Conservation (phyloP, 305 asterid genomes). For the Fraxinus xanthoxyloides region DNA sequence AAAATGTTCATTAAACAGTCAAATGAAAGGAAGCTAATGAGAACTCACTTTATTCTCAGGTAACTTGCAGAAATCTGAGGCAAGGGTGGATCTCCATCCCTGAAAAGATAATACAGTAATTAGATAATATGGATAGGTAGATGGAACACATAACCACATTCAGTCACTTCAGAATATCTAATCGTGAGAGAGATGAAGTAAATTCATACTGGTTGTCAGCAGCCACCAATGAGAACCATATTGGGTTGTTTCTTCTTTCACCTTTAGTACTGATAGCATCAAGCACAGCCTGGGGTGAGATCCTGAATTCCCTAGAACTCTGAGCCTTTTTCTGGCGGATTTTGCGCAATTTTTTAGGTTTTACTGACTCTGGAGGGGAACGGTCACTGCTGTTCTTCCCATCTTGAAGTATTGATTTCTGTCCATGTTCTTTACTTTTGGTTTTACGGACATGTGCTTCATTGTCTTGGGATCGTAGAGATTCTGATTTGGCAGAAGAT, state of each 20-base stretch:
- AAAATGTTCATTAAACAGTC: not conserved
- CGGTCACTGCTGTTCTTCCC: conserved; percentile 38
- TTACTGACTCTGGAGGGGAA: conserved; percentile 42
- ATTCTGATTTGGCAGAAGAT: conserved; percentile 39
- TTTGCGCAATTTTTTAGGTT: conserved; percentile 54
- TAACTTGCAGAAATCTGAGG: conserved; percentile 88
- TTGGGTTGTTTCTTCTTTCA: conserved; percentile 58
- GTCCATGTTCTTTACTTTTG: conserved; percentile 41
- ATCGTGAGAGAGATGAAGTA: not conserved
- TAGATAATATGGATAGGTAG: conserved; percentile 17
- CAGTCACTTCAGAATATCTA: not conserved
- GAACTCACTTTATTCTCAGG: conserved; percentile 84
- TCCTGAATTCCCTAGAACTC: conserved; percentile 38
- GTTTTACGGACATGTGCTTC: conserved; percentile 35
- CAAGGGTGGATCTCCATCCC: conserved; percentile 72
- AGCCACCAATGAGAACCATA: conserved; percentile 90
- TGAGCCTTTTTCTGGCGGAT: conserved; percentile 38
- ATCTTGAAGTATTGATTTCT: conserved; percentile 39
- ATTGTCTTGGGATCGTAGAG: conserved; percentile 27
- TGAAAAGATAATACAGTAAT: conserved; percentile 35
- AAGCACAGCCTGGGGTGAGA: conserved; percentile 59
- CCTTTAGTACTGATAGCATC: conserved; percentile 52
- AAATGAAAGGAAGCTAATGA: not conserved
- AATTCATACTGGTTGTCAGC: conserved; percentile 61
- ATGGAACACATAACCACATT: not conserved